Base-by-base conservation (phyloP, 2,329 filamentous ascomycete genomes). In the Fusarium mangiferae region DNA sequence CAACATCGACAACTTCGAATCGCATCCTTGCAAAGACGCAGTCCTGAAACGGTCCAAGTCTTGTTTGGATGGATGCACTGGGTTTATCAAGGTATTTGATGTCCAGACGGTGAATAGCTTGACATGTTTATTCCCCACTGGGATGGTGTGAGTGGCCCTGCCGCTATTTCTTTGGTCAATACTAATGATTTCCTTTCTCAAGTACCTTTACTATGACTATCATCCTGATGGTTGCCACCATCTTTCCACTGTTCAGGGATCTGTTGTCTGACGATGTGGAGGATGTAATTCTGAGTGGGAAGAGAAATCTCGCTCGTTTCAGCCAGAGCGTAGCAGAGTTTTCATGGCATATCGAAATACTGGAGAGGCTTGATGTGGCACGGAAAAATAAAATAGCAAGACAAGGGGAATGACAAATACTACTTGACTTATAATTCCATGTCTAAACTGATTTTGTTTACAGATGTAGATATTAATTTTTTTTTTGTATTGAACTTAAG, bases 21-120 rank as follows among this genome's bases (percentile, higher is more conserved):
- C 68, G 0, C 78, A 81, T 38, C 79, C 79, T 5, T 74, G 62
- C 42, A 71, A 55, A 7, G 72, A 68, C 0, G 70, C 66, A 2
- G 74, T 81, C 14, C 38, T 80, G 0, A 70, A 78, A 14, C 72
- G 65, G 4, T 79, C 74, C 1, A 58, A 62, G 9, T 56, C 73
- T 26, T 81, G 79, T n/a, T 42, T 81, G 0, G 65, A 76, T 13
- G 73, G 73, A 0, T 75, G 79, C 13, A 45, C 52, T 14, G 78
- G 78, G 0, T 80, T 80, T 18, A 78, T 80, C 45, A 70, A 75
- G 11, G 77, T 80, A 7, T 81, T 80, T 26, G 73, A 79, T 22
- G 68, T 70, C 4, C 73, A 79, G 8, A 69, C 68, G 10, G 76
- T 66, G 1, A 80, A 80, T 30, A 73, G 74, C 4, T 45, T 80